Percentiles rank a stretch among this genome's conserved stretches.
These are phyloP conservation scores for Termitomyces sp. DNA, from an alignment of 768 basidiomycete genomes.

Conservation along the genomic window DNA sequence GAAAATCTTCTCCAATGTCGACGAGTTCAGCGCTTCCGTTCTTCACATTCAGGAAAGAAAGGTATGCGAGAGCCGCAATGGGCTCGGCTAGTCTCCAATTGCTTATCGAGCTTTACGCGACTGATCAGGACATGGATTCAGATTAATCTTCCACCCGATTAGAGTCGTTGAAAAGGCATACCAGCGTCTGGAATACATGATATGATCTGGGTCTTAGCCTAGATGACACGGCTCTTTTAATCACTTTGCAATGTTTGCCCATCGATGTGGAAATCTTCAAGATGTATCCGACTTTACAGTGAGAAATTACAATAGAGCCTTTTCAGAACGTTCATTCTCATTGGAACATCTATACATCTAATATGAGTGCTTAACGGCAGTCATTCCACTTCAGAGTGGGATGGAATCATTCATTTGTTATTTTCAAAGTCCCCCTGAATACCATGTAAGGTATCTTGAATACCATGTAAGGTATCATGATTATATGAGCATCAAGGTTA, in stretches of 20 bases:
- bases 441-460: too few species aligned
- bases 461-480: neutral
- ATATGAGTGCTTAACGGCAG: neutral
- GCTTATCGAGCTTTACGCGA: neutral
- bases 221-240: neutral
- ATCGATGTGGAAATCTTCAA: too few species aligned
- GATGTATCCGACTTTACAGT: too few species aligned
- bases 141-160: neutral
- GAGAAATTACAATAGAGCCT: neutral
- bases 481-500: too few species aligned
- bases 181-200: neutral
- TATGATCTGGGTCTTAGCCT: too few species aligned
- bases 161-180: neutral
- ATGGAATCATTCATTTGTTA: too few species aligned
- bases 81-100: neutral
- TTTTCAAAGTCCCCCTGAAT: too few species aligned
- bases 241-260: too few species aligned
- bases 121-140: neutral
- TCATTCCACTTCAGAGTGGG: neutral
- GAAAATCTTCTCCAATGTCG: neutral
- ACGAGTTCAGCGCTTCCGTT: neutral
- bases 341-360: neutral
- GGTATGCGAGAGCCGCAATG: neutral
- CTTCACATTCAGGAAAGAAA: neutral
- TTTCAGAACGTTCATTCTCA: neutral